A percentile compares a stretch with the other conserved stretches of the same genome.
phyloP scores from a whole-genome alignment of 2,329 filamentous ascomycete species.

The Alternaria triticina region DNA sequence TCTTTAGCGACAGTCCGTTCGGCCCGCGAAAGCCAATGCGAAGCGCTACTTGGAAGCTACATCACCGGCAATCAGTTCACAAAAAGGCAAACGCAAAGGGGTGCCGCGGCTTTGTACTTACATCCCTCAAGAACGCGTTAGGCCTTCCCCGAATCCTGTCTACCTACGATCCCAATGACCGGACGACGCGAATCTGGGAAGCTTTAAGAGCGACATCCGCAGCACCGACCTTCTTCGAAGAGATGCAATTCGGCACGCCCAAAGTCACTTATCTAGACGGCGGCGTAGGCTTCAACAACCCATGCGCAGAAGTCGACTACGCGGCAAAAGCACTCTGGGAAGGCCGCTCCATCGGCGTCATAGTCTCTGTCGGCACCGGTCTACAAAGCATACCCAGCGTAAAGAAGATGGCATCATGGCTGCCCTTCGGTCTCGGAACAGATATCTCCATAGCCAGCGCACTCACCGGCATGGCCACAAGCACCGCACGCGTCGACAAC shows the following conservation, averaged over 20 bases:
- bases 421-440: conserved; percentile 49
- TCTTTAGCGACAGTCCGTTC: conserved; percentile 24
- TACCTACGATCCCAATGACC: conserved; percentile 50
- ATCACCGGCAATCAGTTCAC: conserved; percentile 43
- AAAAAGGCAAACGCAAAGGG: conserved; percentile 40
- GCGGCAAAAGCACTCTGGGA: conserved; percentile 53
- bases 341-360: conserved; percentile 46
- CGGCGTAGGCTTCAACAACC: conserved; percentile 59
- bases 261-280: conserved; percentile 59
- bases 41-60: conserved; percentile 44
- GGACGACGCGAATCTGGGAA: conserved; percentile 55
- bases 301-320: conserved; percentile 57
- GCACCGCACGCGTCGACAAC: conserved; percentile 49
- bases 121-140: conserved; percentile 47
- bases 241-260: conserved; percentile 57
- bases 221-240: conserved; percentile 59
- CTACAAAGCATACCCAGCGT: conserved; percentile 49
- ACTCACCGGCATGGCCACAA: conserved; percentile 47
- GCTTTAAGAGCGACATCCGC: conserved; percentile 60
- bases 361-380: conserved; percentile 49
- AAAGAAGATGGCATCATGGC: conserved; percentile 45
- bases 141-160: conserved; percentile 46
- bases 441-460: conserved; percentile 47
- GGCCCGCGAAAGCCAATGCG: conserved; percentile 16
- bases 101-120: conserved; percentile 49